Evolutionary conservation across 176 grass and related monocot genomes (phyloP), one percentile per base, ranked within the genome.

Genomic region (Chloris gayana): DNA sequence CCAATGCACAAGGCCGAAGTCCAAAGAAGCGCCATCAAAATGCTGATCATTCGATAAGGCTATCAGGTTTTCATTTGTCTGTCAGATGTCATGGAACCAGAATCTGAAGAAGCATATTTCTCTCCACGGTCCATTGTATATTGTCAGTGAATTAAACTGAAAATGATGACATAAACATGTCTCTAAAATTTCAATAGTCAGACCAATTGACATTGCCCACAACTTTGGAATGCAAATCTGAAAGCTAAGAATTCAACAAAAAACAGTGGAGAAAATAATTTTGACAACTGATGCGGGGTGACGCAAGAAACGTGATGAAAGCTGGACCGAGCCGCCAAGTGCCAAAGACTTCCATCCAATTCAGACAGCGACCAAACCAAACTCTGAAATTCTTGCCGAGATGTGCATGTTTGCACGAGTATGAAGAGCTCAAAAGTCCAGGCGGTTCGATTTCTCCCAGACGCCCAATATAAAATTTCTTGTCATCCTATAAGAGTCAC

Each of bases 301-400:
- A 64, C 70, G 59, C 57, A 24, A 13, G 75, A 21, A 67, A 80
- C 60, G 35, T 58, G 59, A n/a, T 7, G 38, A 18, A 34, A 34
- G 32, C 32, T 24, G 56, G 67, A 79, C 66, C 8, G 17, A 37
- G 18, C 31, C 15, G 64, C 64, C 30, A 7, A 64, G 26, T 29
- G 27, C 60, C 60, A 34, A 35, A 66, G 17, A 37, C 64, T 67
- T 67, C 64, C n/a, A n/a, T n/a, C n/a, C 31, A 19, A 18, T 32
- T 17, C 75, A 77, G 57, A 44, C 10, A 35, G 46, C 31, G 66
- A 72, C 58, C 45, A 22, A 53, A 58, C 64, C n/a, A n/a, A n/a
- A n/a, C n/a, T n/a, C n/a, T n/a, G n/a, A n/a, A n/a, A n/a, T n/a
- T 26, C 19, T 32, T 80, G 5, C 25, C 3, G 8, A 74, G 29